Conservation (phyloP, 2,329 filamentous ascomycete genomes). For the Chrysoporthe deuterocubensis region DNA sequence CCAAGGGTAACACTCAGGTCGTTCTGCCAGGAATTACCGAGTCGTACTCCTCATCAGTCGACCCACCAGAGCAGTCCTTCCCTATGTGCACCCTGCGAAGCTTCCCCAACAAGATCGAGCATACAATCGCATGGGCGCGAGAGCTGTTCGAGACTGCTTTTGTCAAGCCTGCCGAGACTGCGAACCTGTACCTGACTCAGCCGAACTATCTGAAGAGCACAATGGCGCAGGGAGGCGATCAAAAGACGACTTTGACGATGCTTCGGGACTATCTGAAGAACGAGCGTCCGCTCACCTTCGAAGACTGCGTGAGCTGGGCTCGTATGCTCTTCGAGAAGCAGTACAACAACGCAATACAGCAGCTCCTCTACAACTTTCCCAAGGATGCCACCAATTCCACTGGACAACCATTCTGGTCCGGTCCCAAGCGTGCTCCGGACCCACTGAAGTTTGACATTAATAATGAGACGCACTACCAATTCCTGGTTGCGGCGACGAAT, state of each 20-base stretch:
- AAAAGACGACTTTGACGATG: conserved; percentile 90
- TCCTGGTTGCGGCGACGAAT: conserved; percentile 86
- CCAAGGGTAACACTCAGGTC: conserved; percentile 98
- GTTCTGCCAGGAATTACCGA: conserved; percentile 90
- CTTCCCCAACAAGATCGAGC: conserved; percentile 98
- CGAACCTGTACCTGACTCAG: conserved; percentile 91
- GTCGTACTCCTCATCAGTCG: conserved; percentile 92
- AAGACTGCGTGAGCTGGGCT: conserved; percentile 97
- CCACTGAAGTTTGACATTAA: conserved; percentile 84
- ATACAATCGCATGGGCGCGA: conserved; percentile 97
- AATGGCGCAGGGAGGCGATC: conserved; percentile 90
- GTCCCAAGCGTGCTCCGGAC: conserved; percentile 94
- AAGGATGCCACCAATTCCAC: conserved; percentile 88
- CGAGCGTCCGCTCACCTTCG: conserved; percentile 88
- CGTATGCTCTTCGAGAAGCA: conserved; percentile 93
- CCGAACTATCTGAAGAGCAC: conserved; percentile 87
- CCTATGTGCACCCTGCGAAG: conserved; percentile 97
- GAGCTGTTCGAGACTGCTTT: conserved; percentile 95
- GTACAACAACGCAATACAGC: conserved; percentile 95
- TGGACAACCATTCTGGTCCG: conserved; percentile 95
- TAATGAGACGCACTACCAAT: conserved; percentile 85
- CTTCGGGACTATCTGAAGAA: conserved; percentile 89
- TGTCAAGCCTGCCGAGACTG: conserved; percentile 89
- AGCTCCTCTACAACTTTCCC: conserved; percentile 95
- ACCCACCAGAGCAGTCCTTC: conserved; percentile 97